Evolutionary conservation across 352 stramenopile genomes (phyloP).

Genomic region (Phytophthora colocasiae): DNA sequence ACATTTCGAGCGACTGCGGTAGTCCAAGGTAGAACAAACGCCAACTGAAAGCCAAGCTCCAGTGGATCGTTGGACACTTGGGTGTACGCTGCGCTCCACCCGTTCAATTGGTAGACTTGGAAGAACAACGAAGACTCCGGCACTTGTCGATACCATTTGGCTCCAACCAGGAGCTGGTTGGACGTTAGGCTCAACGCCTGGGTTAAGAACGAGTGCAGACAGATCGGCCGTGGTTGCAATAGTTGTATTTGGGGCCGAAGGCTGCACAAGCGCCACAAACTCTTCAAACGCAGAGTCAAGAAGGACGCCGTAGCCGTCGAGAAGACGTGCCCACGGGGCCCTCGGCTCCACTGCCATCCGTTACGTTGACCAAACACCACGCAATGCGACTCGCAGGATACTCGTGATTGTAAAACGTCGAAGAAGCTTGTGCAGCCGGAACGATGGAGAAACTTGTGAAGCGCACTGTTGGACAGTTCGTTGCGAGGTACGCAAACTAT

Average conservation of each 20-base stretch:
- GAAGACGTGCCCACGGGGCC: slow-evolving; percentile 37
- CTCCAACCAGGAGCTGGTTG: slow-evolving; percentile 39
- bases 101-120: slow-evolving; percentile 45
- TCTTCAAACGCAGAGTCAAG: slow-evolving; percentile 23
- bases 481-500: too few species aligned
- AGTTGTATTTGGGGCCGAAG: slow-evolving; percentile 21
- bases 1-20: slow-evolving; percentile 31
- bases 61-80: slow-evolving; percentile 39
- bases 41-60: slow-evolving; percentile 55
- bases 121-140: slow-evolving; percentile 55
- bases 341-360: slow-evolving; percentile 15
- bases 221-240: slow-evolving; percentile 44
- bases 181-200: slow-evolving; percentile 39
- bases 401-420: too few species aligned
- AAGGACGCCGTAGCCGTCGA: slow-evolving; percentile 51
- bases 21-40: slow-evolving; percentile 46
- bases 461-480: too few species aligned
- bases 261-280: slow-evolving; percentile 47
- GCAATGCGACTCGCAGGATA: slow-evolving; percentile 49
- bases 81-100: slow-evolving; percentile 36
- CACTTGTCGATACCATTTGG: slow-evolving; percentile 49
- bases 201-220: slow-evolving; percentile 45
- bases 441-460: too few species aligned
- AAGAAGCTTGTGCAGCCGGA: too few species aligned
- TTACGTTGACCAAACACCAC: slow-evolving; percentile 53